Evolutionary conservation across 148 eudicot species (phyloP), one percentile per base, ranked within the genome.

Genomic region (Fagopyrum homotropicum): DNA sequence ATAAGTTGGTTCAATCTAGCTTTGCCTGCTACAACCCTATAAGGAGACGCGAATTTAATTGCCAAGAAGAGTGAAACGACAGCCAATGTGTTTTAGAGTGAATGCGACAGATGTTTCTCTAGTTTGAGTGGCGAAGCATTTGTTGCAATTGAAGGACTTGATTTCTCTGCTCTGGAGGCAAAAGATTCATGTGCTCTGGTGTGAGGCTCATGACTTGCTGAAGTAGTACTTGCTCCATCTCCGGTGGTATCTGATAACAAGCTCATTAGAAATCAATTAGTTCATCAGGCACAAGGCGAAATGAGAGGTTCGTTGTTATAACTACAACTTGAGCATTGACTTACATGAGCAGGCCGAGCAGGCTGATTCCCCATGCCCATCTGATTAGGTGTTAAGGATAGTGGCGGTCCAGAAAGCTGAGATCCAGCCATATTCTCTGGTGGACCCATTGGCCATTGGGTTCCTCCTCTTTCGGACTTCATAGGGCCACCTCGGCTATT

Each of bases 181-280:
- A 85, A 48, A 74, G 77, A 79, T 87, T 87, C 17, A 94, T 91
- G 82, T 94, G 96, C 78, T 94, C 97, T 5, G 81, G 93, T 16
- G 97, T 86, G 43, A 94, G 96, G 77, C 89, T 91, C 97, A 91
- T 87, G 45, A 94, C 97, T 77, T 94, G 97, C 81, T 90, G 96
- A 69, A 94, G 85, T 60, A 93, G 79, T 7, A 84, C 87, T 76
- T 90, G 84, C 80, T 94, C 97, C 89, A 87, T 81, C 68, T 87
- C 98, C 17, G 91, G 93, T 22, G 89, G 78, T 78, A 93, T 83
- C 98, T 93, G 79, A 81, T 45, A 8, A 50, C 76, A 70, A 76
- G 47, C 7, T 7, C 2, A 66, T 66, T 4, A 64, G 7, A 12
- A 49, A 49, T 10, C 52, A 56, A 17, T 30, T 35, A 66, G 45